phyloP scores from a whole-genome alignment of 495 filamentous ascomycete genomes.

The Xylaria palmicola region DNA sequence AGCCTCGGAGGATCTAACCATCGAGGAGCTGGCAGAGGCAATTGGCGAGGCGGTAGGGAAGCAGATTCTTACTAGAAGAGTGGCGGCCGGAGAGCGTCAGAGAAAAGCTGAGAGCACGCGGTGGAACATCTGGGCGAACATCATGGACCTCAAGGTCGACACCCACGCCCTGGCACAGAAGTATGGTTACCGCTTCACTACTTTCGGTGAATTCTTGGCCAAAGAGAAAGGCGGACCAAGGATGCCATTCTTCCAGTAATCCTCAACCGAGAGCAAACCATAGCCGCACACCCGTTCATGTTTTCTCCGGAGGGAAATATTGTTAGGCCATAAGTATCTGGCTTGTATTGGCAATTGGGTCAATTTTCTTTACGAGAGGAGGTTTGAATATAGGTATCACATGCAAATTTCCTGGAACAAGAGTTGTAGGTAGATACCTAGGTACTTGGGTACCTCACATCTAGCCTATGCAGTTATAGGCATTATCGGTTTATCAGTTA shows the following conservation, averaged over 20 bases:
- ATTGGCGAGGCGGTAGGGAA: background rate
- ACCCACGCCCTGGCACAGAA: background rate
- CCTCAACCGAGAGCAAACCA: too few relatives aligned
- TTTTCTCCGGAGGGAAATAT: too few relatives aligned
- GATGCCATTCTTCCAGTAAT: background rate
- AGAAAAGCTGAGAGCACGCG: background rate
- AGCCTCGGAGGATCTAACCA: constrained; percentile 32
- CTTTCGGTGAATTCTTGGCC: background rate
- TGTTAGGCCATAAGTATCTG: too few relatives aligned
- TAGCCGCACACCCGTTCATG: too few relatives aligned
- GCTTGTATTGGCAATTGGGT: too few relatives aligned
- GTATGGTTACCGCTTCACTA: background rate
- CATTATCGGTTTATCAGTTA: too few relatives aligned
- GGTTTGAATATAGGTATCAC: too few relatives aligned
- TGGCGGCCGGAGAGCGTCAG: background rate
- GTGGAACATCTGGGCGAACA: background rate
- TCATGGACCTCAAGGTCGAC: background rate
- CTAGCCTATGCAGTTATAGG: too few relatives aligned
- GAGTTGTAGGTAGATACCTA: too few relatives aligned
- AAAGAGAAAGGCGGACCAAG: background rate
- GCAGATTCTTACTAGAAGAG: background rate
- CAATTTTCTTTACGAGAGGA: too few relatives aligned
- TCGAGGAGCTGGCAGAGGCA: constrained; percentile 21
- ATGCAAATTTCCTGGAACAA: too few relatives aligned
- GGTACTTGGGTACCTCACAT: too few relatives aligned